Evolutionary conservation across 1,284 basidiomycete genomes (phyloP), one percentile per base, ranked within the genome.

Genomic region (Puccinia polysora): DNA sequence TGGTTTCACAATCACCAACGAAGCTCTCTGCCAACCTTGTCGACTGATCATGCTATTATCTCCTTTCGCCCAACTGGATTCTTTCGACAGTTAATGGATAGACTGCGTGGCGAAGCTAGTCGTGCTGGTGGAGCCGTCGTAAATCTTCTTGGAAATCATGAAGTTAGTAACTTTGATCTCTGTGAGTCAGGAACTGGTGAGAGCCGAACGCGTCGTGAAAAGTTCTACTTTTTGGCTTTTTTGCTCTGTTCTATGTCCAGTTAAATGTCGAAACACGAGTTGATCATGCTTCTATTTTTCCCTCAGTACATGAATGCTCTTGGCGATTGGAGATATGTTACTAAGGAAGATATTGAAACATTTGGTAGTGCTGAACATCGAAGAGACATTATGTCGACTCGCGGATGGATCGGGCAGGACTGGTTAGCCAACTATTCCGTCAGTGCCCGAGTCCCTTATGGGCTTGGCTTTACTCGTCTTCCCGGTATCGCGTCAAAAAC

Each of bases 321-420:
- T 75, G 89, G 88, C 69, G 90, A 92, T 80, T 92, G 90, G 90
- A 86, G 89, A 87, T 94, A 93, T 75, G 91, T 94, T 50, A 87
- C 86, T 75, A 83, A 85, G 10, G 83, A 85, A 25, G 91, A 94
- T 77, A 86, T 94, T 63, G 82, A 85, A 64, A 90, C 88, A 0
- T 93, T 91, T 76, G 89, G 89, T 25, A 83, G 84, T n/a, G 76
- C 76, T 47, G 53, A 71, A 5, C 75, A 84, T 1, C 88, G 93
- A 30, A 87, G 89, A 81, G 83, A 85, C 23, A 81, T 80, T 67
- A 84, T 90, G 79, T 81, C 89, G 5, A 84, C 85, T 20, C 85
- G 85, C 2, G 91, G 93, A 1, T 86, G 85, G 80, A 87, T 96
- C 52, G 91, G 90, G 0, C 83, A 84, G 60, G 85, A 88, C 53